These are phyloP conservation scores for Talaromyces nanjingensis DNA, from an alignment of 495 filamentous ascomycete species.

Conservation along the genomic window DNA sequence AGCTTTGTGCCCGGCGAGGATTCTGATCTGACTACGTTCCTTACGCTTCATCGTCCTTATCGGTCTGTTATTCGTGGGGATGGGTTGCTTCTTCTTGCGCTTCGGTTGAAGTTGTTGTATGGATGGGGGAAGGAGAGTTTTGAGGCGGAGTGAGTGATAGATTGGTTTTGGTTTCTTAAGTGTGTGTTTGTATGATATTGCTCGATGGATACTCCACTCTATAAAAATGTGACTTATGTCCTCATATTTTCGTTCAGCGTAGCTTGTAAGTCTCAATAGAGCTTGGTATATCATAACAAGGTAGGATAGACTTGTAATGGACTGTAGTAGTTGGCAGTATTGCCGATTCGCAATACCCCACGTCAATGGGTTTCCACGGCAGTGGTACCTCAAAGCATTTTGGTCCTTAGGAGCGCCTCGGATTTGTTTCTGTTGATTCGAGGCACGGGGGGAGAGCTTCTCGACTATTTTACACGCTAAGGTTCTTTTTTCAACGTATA, in stretches of 20 bases:
- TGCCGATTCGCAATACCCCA: background rate
- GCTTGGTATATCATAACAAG: too few relatives aligned
- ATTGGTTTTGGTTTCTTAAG: background rate
- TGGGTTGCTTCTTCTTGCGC: slow-evolving; percentile 9
- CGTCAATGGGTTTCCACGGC: background rate
- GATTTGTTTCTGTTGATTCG: background rate
- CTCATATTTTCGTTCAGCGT: background rate
- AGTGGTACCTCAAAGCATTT: background rate
- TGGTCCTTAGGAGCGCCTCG: background rate
- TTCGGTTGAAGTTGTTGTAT: slow-evolving; percentile 11
- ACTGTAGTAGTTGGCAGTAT: background rate
- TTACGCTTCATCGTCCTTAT: background rate
- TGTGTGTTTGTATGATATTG: background rate
- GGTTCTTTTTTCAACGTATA: background rate
- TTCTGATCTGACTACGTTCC: background rate
- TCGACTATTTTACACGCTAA: background rate
- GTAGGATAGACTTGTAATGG: too few relatives aligned
- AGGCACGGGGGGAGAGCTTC: background rate
- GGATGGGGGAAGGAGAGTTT: slow-evolving; percentile 13
- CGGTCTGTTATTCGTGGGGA: slow-evolving; percentile 11
- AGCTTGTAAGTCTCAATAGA: background rate
- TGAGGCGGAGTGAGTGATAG: slow-evolving; percentile 7
- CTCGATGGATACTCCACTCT: background rate
- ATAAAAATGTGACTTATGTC: background rate
- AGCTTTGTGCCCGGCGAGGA: background rate